Base-by-base conservation (phyloP, 441 rosid species). In the Arabidopsis hybrid region DNA sequence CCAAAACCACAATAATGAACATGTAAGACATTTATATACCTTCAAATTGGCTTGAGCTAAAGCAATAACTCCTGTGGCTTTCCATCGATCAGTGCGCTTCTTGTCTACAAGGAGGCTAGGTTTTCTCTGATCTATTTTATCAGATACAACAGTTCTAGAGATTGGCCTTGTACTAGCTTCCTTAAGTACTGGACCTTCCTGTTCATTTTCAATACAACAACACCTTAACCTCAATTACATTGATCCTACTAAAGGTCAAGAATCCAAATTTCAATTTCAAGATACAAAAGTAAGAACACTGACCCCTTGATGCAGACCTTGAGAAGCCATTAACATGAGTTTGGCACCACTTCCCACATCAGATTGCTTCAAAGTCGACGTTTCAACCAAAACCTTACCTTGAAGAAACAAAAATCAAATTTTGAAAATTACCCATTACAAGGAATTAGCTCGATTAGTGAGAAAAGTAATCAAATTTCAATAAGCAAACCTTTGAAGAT, bases 221-320 rank as follows among this genome's bases (percentile, higher is more conserved):
- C n/a, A 60, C 26, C 55, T 43, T 1, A 65, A 38, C 40, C 53
- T 59, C 55, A 32, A 59, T 32, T 45, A 43, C 6, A 69, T 35
- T 61, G 39, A 69, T 58, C 60, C 53, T 53, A 40, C 45, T 51
- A 42, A 31, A 40, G 17, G 55, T 39, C 43, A 66, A 47, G 17
- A 26, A 9, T 39, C 69, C 49, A 61, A 46, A 29, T 43, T 60
- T 59, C 9, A 51, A 42, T n/a, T n/a, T n/a, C 60, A 55, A 57
- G 46, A 58, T 8, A 14, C 46, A n/a, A 39, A 63, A 46, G 62
- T 10, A 56, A 11, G 29, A 16, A 52, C 10, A 61, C 78, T 34
- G 72, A 95, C 97, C 97, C 97, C 97, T 86, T 92, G 96, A 70
- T 94, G 99, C 26, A 95, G 72, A 47, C 97, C 97, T 78, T 89